Evolutionary conservation across 148 eudicot species (phyloP), one percentile per base, ranked within the genome.

Genomic region (Camellia lanceoleosa): DNA sequence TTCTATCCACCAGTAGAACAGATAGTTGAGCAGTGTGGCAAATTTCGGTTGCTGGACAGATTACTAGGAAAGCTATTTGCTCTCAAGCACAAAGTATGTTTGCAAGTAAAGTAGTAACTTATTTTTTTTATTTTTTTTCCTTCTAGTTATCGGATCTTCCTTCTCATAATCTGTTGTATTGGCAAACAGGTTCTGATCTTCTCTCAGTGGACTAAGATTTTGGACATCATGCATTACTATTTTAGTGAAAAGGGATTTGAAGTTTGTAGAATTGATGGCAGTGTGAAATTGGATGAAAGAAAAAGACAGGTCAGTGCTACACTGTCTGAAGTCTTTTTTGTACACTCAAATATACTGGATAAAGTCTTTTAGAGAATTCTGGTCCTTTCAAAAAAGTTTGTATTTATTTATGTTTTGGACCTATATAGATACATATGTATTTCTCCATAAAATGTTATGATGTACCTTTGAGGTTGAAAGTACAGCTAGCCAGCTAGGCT

Each of bases 211-310:
- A 92, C 98, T 30, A 94, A 86, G 84, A 85, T 97, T 62, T 83
- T 97, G 80, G 98, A 97, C 85, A 87, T 97, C 78, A 90, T 97
- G 90, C 91, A 94, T 69, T 97, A 92, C 82, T 97, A 97, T 81
- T 91, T 94, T 42, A 90, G 89, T 78, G 97, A 94, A 85, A 97
- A 80, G 76, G 98, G 97, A 41, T 83, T 86, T 73, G 76, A 85
- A 52, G 97, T 97, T 71, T 97, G 99, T 87, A 89, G 99, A 86
- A 97, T 97, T 82, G 99, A 97, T 85, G 99, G 99, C 46, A 20
- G 15, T 73, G 98, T 97, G 85, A 97, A 87, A 85, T 89, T 94
- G 83, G 93, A 85, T 20, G 99, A 94, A 16, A 89, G 99, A 86
- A 89, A 46, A 87, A 85, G 87, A 79, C 99, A 97, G 96, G 97